Evolutionary conservation across 129 eudicot genomes (phyloP).

Genomic region (Erigeron canadensis): DNA sequence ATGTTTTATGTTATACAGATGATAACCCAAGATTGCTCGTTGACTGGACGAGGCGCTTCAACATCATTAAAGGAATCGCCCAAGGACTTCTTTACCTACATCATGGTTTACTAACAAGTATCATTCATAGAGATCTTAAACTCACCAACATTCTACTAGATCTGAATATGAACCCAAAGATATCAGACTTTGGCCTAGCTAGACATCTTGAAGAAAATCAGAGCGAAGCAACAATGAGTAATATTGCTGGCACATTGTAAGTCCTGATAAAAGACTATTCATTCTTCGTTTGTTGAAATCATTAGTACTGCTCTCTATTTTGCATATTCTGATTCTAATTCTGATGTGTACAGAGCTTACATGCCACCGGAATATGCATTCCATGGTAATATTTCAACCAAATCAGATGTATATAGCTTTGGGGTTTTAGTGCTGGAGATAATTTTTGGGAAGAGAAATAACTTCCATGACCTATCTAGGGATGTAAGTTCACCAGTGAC

Average conservation of each 20-base stretch:
- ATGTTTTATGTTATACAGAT: not conserved
- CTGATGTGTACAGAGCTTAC: no score
- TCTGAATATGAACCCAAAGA: constrained; percentile 1
- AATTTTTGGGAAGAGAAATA: no score
- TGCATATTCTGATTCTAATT: no score
- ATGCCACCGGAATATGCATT: no score
- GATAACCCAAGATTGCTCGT: constrained; percentile 2
- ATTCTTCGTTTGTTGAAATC: no score
- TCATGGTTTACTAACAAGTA: constrained; percentile 32
- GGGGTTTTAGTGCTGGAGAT: no score
- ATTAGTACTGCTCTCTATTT: no score
- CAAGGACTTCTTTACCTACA: constrained; percentile 43
- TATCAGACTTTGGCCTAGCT: constrained; percentile 16
- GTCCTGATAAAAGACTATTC: not conserved
- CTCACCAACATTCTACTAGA: constrained; percentile 5
- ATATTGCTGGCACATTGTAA: constrained; percentile 37
- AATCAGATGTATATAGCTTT: no score
- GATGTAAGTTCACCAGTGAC: no score
- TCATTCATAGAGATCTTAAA: constrained; percentile 16
- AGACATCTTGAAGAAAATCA: not conserved
- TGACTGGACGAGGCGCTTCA: constrained; percentile 31
- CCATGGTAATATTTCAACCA: no score
- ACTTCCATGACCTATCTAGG: no score
- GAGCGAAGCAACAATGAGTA: not conserved
- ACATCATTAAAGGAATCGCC: constrained; percentile 36